phyloP scores from a whole-genome alignment of 176 grass and related monocot genomes.

The Aechmea fasciata region DNA sequence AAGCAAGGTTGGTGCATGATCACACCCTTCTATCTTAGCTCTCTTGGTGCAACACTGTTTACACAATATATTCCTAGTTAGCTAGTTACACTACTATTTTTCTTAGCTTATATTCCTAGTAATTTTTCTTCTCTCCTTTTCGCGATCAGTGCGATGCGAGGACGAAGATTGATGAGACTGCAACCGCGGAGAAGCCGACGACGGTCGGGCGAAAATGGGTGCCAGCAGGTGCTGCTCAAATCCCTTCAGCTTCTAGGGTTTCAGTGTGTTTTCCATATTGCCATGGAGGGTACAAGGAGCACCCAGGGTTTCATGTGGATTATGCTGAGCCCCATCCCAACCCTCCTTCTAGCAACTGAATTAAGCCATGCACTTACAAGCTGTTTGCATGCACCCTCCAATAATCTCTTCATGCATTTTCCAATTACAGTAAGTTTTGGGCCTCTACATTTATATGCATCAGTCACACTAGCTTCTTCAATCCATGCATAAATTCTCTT shows the following conservation, averaged over 20 bases:
- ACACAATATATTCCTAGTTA: no score
- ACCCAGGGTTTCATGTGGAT: conserved; percentile 62
- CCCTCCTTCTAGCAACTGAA: conserved; percentile 69
- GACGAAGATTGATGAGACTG: background rate
- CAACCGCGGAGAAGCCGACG: background rate
- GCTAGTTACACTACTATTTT: no score
- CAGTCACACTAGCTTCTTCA: no score
- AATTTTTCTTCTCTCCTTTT: background rate
- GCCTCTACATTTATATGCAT: no score
- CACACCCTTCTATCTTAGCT: no score
- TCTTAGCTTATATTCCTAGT: no score
- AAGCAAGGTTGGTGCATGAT: conserved; percentile 24
- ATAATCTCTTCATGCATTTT: no score
- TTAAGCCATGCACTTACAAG: background rate
- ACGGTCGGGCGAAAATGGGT: background rate
- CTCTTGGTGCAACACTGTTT: no score
- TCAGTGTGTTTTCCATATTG: background rate
- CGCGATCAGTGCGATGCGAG: conserved; percentile 17
- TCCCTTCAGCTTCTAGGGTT: conserved; percentile 22
- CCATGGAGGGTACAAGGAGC: conserved; percentile 2
- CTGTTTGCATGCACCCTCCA: no score
- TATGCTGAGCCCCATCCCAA: conserved; percentile 56
- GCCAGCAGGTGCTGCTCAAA: conserved; percentile 31
- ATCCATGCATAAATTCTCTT: no score
- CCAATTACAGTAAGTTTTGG: no score